A percentile compares a stretch with the other conserved stretches of the same genome.
Evolutionary conservation across 176 grass and related monocot genomes (phyloP).

Genomic region (Oryza meridionalis): DNA sequence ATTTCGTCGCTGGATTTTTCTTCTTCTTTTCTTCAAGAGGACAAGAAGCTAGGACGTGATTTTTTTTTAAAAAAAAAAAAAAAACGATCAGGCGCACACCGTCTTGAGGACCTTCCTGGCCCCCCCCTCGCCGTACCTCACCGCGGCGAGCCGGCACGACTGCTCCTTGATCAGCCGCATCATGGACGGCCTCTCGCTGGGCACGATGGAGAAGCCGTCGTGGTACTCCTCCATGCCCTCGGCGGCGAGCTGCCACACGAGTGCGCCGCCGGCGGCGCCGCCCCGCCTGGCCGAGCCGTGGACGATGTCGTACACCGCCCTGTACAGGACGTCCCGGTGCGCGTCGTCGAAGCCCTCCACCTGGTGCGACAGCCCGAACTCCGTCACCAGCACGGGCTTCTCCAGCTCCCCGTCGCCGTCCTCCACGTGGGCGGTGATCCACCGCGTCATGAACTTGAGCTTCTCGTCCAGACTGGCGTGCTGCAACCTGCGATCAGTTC

Average conservation of each 20-base stretch:
- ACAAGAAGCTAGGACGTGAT: neutral
- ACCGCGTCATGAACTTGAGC: conserved; percentile 66
- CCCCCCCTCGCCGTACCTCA: conserved; percentile 42
- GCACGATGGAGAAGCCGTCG: conserved; percentile 76
- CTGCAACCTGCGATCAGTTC: conserved; percentile 53
- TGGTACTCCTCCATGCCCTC: conserved; percentile 76
- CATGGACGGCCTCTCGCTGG: conserved; percentile 69
- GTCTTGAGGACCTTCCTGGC: conserved; percentile 41
- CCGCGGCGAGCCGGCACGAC: conserved; percentile 69
- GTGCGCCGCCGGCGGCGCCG: conserved; percentile 65
- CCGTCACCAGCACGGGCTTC: conserved; percentile 82
- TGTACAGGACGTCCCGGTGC: conserved; percentile 76
- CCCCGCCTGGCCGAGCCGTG: conserved; percentile 60
- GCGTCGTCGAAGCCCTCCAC: conserved; percentile 59
- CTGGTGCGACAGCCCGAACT: conserved; percentile 80
- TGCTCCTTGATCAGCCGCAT: conserved; percentile 71
- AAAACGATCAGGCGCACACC: conserved; percentile 48
- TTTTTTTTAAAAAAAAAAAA: neutral
- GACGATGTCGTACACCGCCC: conserved; percentile 67
- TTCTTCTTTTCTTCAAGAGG: neutral
- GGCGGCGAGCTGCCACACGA: conserved; percentile 84
- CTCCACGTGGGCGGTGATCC: conserved; percentile 78
- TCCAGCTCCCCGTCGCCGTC: conserved; percentile 75
- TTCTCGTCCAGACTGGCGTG: conserved; percentile 63
- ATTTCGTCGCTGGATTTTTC: conserved; percentile 25